These are phyloP conservation scores for Zygosaccharomyces siamensis DNA, from an alignment of 805 yeast species.

Conservation along the genomic window DNA sequence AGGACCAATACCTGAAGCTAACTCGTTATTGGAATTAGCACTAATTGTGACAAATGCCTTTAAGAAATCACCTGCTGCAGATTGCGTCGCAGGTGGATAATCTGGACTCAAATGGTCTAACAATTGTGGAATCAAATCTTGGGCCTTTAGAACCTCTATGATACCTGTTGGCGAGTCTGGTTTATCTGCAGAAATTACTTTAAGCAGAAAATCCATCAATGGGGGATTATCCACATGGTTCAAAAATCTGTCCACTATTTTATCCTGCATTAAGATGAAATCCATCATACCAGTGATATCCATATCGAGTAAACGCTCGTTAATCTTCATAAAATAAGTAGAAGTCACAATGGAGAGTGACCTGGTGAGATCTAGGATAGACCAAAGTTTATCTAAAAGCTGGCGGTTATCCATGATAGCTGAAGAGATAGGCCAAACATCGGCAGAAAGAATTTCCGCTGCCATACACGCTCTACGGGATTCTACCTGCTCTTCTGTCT, in stretches of 20 bases:
- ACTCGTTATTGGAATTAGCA: conserved; percentile 84
- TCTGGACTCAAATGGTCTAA: conserved; percentile 67
- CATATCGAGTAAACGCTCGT: conserved; percentile 84
- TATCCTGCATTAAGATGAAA: conserved; percentile 63
- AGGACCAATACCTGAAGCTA: conserved; percentile 90
- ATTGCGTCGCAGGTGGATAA: conserved; percentile 66
- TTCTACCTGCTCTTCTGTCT: conserved; percentile 37
- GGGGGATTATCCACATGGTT: conserved; percentile 90
- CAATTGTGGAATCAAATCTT: conserved; percentile 66
- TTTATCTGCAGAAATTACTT: conserved; percentile 89
- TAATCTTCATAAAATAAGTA: conserved; percentile 85
- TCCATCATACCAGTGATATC: conserved; percentile 73
- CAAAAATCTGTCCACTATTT: conserved; percentile 74
- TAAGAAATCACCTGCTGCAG: conserved; percentile 92
- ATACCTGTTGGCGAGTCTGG: conserved; percentile 86
- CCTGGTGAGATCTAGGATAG: conserved; percentile 59
- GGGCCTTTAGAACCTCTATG: conserved; percentile 67
- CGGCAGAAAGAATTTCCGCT: conserved; percentile 85
- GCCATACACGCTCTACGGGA: conserved; percentile 59
- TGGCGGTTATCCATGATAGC: conserved; percentile 73
- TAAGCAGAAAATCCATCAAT: conserved; percentile 83
- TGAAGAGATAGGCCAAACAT: conserved; percentile 90
- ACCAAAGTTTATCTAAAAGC: conserved; percentile 71
- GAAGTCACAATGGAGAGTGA: conserved; percentile 74
- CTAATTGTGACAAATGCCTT: conserved; percentile 92